Conservation (phyloP, 176 grass and related monocot genomes). For the Dactylis glomerata region DNA sequence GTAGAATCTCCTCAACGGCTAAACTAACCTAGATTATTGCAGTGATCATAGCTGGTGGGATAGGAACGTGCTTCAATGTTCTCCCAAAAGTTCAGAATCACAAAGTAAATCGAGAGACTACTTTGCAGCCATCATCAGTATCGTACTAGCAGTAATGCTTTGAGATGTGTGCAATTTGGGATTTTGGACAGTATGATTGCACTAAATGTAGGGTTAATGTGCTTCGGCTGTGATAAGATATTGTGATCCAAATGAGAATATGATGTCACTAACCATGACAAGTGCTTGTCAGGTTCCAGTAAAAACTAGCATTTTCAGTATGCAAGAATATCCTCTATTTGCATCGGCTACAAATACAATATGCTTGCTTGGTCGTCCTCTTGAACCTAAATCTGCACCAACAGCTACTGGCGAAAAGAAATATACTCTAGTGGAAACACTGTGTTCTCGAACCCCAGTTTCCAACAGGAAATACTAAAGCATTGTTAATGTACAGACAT, state of each 20-base stretch:
- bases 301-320: conserved; percentile 2
- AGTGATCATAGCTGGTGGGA: conserved; percentile 2
- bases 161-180: background rate
- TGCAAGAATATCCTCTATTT: background rate
- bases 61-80: conserved; percentile 9
- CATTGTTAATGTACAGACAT: background rate
- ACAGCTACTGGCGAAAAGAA: background rate
- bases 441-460: conserved; percentile 10
- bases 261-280: background rate
- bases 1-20: background rate
- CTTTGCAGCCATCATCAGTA: background rate
- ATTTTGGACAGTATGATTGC: background rate
- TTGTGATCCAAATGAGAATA: conserved; percentile 3
- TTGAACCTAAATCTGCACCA: background rate
- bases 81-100: background rate
- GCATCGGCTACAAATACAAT: background rate
- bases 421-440: conserved; percentile 9
- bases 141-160: background rate
- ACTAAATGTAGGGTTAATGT: background rate
- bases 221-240: conserved; percentile 16
- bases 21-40: conserved; percentile 9
- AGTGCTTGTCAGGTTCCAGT: conserved; percentile 2
- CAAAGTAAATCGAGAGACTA: background rate
- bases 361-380: background rate
- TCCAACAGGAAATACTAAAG: background rate